A percentile compares a stretch with the other conserved stretches of the same genome.
These are phyloP conservation scores for Cytospora piceicola DNA, from an alignment of 2,329 filamentous ascomycete genomes.

Conservation along the genomic window DNA sequence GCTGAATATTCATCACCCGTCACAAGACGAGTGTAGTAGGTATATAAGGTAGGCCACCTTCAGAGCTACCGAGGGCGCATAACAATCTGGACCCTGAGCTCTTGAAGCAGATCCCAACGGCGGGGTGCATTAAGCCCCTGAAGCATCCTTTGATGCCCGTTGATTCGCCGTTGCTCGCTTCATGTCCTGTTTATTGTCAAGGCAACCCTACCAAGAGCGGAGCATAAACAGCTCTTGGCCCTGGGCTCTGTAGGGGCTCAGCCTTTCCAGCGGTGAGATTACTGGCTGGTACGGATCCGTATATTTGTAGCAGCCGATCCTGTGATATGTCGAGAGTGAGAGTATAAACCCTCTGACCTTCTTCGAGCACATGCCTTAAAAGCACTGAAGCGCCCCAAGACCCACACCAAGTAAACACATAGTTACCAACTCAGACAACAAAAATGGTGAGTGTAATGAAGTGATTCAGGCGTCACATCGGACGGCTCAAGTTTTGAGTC, in stretches of 20 bases:
- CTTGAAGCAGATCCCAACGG: not conserved
- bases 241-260: constrained; percentile 12
- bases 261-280: constrained; percentile 26
- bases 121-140: constrained; percentile 14
- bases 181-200: constrained; percentile 1
- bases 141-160: constrained; percentile 3
- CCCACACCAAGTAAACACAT: not conserved
- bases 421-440: not conserved
- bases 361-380: not conserved
- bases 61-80: too few relatives aligned
- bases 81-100: constrained; percentile 10
- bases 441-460: constrained; percentile 21
- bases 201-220: constrained; percentile 11
- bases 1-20: too few relatives aligned
- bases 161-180: constrained; percentile 22
- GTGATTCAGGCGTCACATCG: not conserved
- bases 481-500: not conserved
- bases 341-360: not conserved
- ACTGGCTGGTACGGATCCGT: not conserved
- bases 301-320: not conserved
- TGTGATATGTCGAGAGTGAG: not conserved
- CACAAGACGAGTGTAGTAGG: too few relatives aligned
- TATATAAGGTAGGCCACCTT: too few relatives aligned
- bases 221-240: constrained; percentile 23
- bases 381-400: not conserved